Evolutionary conservation across 2,329 filamentous ascomycete genomes (phyloP), one percentile per base, ranked within the genome.

Genomic region (Penicillium carneum): DNA sequence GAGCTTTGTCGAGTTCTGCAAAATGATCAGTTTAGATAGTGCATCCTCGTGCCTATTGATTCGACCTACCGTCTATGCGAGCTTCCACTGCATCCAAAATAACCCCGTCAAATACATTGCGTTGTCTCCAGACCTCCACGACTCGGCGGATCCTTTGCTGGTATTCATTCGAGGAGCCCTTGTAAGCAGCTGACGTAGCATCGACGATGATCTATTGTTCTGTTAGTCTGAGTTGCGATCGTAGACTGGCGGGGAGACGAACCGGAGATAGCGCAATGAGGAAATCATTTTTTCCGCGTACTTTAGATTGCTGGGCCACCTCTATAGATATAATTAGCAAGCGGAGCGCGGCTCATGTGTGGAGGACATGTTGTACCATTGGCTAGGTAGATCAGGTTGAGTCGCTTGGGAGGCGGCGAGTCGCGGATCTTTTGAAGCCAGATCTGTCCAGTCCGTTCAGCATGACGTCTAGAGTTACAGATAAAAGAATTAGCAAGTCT

Each of bases 301-400:
- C 94, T 78, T 96, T 96, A 26, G 93, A 97, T 74, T 98, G 95
- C 76, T 99, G 95, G 23, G 92, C 91, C 61, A 99, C 93, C 83
- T 99, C 95, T 95, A 64, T 36, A 72, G 57, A 26, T 26, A 46
- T 46, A 26, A 50, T 77, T 61, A 77, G 71, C 42, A 48, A 52
- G 59, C 53, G 38, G 65, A 46, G 18, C 38, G 4, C 38, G 36
- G 34, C 31, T 56, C 14, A 20, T 38, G 42, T 20, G 54, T 43
- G 34, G 18, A 38, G 49, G 26, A n/a, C 18, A 57, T 47, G 23
- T 84, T 84, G 74, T 84, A 95, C 92, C 92, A 78, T 99, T 99
- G 65, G 93, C 93, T 59, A 99, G 89, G 77, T 99, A 99, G 65
- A 99, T 87, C 66, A 98, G 83, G 71, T 93, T 97, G 62, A 99